Conservation (phyloP, 768 basidiomycete genomes). For the Mycena vulgaris region DNA sequence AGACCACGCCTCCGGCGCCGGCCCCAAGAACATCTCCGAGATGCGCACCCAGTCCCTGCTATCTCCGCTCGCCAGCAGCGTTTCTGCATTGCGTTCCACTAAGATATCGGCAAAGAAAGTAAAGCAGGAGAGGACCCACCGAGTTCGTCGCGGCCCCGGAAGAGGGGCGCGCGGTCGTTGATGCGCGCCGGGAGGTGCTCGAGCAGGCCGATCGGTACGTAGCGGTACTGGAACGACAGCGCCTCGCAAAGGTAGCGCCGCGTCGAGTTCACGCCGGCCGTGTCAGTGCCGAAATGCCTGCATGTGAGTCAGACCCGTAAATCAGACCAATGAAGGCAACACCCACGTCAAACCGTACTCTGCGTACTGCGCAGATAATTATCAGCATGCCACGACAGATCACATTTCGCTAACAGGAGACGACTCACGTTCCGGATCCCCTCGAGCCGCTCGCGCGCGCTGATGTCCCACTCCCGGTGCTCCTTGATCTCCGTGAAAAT, state of each 20-base stretch:
- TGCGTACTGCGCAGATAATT: slow-evolving; percentile 69
- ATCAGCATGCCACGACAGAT: background rate
- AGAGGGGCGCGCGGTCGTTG: slow-evolving; percentile 93
- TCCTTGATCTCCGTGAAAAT: slow-evolving; percentile 97
- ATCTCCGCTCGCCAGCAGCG: slow-evolving; percentile 83
- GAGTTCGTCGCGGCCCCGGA: slow-evolving; percentile 89
- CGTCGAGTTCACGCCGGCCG: slow-evolving; percentile 90
- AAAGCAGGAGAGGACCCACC: slow-evolving; percentile 63
- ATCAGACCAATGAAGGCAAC: background rate
- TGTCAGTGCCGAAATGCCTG: slow-evolving; percentile 90
- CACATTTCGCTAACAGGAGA: too few species aligned
- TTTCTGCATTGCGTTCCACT: slow-evolving; percentile 65
- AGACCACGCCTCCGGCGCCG: slow-evolving; percentile 84
- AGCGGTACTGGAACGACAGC: slow-evolving; percentile 96
- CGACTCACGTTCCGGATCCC: slow-evolving; percentile 77
- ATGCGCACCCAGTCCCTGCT: slow-evolving; percentile 94
- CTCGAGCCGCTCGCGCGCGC: slow-evolving; percentile 86
- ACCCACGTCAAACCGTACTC: slow-evolving; percentile 87
- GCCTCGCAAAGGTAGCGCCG: slow-evolving; percentile 96
- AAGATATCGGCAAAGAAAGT: too few species aligned
- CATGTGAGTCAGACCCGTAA: background rate
- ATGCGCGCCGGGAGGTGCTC: slow-evolving; percentile 85
- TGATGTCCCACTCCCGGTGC: slow-evolving; percentile 93
- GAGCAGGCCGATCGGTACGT: slow-evolving; percentile 93
- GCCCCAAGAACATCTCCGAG: slow-evolving; percentile 95